These are phyloP conservation scores for Pseudoscleropodium purum DNA, from an alignment of 225 moss, liverwort and hornwort species.

Conservation along the genomic window DNA sequence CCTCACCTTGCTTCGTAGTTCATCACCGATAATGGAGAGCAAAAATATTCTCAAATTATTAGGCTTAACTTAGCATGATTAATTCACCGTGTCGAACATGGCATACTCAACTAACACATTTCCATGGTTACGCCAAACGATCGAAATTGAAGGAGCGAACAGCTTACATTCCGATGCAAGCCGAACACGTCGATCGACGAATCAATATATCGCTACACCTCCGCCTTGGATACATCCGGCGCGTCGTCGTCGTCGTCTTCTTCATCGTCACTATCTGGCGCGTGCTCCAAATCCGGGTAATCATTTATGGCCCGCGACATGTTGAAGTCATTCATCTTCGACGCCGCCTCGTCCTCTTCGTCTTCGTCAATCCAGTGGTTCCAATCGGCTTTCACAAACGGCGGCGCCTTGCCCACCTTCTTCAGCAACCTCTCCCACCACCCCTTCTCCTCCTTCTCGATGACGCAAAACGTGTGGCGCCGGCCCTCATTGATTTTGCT, in stretches of 20 bases:
- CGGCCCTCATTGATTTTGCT: constrained; percentile 69
- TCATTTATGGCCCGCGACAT: constrained; percentile 19
- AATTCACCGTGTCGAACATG: neutral
- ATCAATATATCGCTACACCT: neutral
- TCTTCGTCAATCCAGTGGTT: constrained; percentile 97
- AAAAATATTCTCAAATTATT: neutral
- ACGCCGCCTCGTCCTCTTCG: constrained; percentile 57
- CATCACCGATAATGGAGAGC: neutral
- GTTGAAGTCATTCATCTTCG: constrained; percentile 44
- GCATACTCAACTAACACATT: neutral
- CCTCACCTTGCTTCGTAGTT: neutral
- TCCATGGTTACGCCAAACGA: neutral
- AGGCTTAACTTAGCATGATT: neutral
- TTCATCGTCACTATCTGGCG: constrained; percentile 35
- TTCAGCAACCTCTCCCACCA: constrained; percentile 91
- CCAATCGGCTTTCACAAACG: constrained; percentile 81
- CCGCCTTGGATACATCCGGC: constrained; percentile 15
- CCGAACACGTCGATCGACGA: too few species aligned
- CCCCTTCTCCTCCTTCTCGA: constrained; percentile 70
- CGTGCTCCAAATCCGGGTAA: constrained; percentile 12
- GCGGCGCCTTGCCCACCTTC: constrained; percentile 77
- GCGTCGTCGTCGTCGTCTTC: constrained; percentile 14
- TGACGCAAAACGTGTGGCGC: constrained; percentile 61
- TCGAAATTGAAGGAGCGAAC: neutral
- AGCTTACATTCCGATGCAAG: neutral